Evolutionary conservation across 2,329 filamentous ascomycete species (phyloP), one percentile per base, ranked within the genome.

Genomic region (Claviceps sp.): DNA sequence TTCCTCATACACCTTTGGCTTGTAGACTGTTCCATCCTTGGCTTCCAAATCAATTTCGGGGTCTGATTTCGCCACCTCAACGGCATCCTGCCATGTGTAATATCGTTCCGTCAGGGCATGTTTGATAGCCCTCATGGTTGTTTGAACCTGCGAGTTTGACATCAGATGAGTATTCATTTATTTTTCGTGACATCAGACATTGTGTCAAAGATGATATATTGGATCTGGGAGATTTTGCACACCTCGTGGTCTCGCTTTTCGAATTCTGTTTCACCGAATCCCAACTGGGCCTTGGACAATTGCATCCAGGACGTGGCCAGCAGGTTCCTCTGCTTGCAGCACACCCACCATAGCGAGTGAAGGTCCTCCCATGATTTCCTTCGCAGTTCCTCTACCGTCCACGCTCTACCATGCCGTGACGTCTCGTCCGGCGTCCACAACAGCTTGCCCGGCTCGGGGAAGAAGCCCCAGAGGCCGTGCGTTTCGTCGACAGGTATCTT

Each of bases 401-500:
- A 98, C 30, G 81, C 74, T 51, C 93, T 80, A 16, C 93, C 93
- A 67, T 93, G 84, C 57, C 78, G 73, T 48, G 74, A 65, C 52
- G 86, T 81, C 58, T 91, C 82, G 39, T 81, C 76, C 5, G 90
- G 89, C 7, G 82, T 82, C 59, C 77, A 76, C 61, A 95, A 67
- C n/a, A 83, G 70, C 62, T 81, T 78, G 57, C 80, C 79, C 57
- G 83, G 77, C 56, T 76, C 75, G 61, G 84, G 81, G 70, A 98
- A 97, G 71, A 98, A 98, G 1, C 80, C 84, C 85, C 87, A 97
- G 11, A 98, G 82, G 34, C 89, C 91, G 69, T 98, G 93, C 58
- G 90, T 71, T 30, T 81, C 75, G 64, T 89, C 84, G 43, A 76
- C 77, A 56, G 78, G 65, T 37, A 85, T 66, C 47, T 73, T 66